These are phyloP conservation scores for Macroventuria anomochaeta DNA, from an alignment of 2,329 filamentous ascomycete genomes.

Conservation along the genomic window DNA sequence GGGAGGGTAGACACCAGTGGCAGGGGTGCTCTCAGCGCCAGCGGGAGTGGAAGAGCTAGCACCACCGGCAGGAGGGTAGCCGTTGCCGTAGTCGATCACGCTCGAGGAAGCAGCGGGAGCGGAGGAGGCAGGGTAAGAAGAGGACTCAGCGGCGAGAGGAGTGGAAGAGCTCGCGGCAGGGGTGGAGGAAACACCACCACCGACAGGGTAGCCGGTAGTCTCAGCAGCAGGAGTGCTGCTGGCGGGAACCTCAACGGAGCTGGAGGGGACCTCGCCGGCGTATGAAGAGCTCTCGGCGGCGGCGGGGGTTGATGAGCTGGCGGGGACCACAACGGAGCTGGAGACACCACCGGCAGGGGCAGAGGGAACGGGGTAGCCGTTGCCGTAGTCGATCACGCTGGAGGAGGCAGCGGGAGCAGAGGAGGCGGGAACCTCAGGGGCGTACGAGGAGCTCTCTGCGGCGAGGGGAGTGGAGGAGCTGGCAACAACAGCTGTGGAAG, in stretches of 20 bases:
- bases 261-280: background rate
- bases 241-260: background rate
- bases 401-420: slow-evolving; percentile 16
- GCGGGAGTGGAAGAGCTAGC: slow-evolving; percentile 12
- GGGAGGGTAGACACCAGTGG: slow-evolving; percentile 26
- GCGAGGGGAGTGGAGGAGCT: slow-evolving; percentile 18
- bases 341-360: slow-evolving; percentile 15
- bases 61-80: slow-evolving; percentile 12
- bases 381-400: slow-evolving; percentile 14
- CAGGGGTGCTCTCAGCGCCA: slow-evolving; percentile 21
- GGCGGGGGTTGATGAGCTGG: slow-evolving; percentile 2
- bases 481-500: slow-evolving; percentile 9
- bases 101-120: slow-evolving; percentile 10
- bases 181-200: slow-evolving; percentile 8
- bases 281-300: slow-evolving; percentile 10
- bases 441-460: slow-evolving; percentile 16
- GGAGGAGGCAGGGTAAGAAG: slow-evolving; percentile 6
- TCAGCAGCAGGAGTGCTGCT: slow-evolving; percentile 1
- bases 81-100: slow-evolving; percentile 9
- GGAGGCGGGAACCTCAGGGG: slow-evolving; percentile 8
- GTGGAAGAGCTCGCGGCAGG: slow-evolving; percentile 15
- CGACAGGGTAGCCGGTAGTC: background rate
- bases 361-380: slow-evolving; percentile 15
- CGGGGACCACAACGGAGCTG: slow-evolving; percentile 7
- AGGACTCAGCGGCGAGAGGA: slow-evolving; percentile 3